phyloP scores from a whole-genome alignment of 2,329 filamentous ascomycete species.

The Rosellinia necatrix region DNA sequence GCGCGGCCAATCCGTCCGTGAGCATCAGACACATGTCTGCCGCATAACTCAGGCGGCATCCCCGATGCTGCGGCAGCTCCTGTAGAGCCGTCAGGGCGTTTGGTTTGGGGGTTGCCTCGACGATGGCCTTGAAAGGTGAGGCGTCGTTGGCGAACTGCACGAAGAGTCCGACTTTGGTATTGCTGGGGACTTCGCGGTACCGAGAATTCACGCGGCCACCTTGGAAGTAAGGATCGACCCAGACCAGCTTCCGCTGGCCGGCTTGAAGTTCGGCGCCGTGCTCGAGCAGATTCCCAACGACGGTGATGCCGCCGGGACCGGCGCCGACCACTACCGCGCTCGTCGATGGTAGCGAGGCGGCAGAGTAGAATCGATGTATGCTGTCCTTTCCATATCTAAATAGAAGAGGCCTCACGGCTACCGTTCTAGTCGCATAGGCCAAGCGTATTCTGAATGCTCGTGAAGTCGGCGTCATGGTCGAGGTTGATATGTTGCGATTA shows the following conservation, averaged over 20 bases:
- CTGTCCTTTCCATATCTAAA: constrained; percentile 8
- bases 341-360: constrained; percentile 15
- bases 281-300: constrained; percentile 65
- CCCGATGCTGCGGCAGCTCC: constrained; percentile 58
- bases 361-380: constrained; percentile 45
- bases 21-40: constrained; percentile 58
- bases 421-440: background rate
- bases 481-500: constrained; percentile 4
- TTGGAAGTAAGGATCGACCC: constrained; percentile 62
- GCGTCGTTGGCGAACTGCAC: constrained; percentile 59
- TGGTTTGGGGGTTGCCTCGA: constrained; percentile 51
- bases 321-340: constrained; percentile 61
- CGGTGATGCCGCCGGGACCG: constrained; percentile 63
- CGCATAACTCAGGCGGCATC: constrained; percentile 61
- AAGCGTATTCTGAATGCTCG: constrained; percentile 14
- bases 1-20: constrained; percentile 48
- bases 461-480: constrained; percentile 17
- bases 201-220: constrained; percentile 56
- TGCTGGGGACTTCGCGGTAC: constrained; percentile 65
- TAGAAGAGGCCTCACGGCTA: background rate
- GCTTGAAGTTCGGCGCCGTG: constrained; percentile 40
- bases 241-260: constrained; percentile 53
- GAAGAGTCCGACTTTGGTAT: constrained; percentile 66
- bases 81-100: constrained; percentile 61
- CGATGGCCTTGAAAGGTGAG: constrained; percentile 56